Percentiles rank a stretch among this genome's conserved stretches.
Evolutionary conservation across 495 filamentous ascomycete genomes (phyloP).

Genomic region (Podospora pseudocomata): DNA sequence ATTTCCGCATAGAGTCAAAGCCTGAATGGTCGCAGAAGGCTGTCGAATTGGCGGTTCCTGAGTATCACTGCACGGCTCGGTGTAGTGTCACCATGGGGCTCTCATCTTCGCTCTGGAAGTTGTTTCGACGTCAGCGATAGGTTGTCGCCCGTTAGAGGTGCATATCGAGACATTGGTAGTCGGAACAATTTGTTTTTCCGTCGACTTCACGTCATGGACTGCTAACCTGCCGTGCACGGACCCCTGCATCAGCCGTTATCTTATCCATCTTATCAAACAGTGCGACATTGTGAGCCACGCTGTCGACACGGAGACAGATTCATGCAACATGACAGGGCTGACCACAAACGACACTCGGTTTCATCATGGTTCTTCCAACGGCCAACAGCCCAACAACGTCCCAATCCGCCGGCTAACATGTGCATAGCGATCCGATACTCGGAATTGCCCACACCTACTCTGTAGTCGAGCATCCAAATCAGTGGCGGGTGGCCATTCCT

Average conservation of each 20-base stretch:
- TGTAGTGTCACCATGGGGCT: not conserved
- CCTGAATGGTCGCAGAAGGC: not conserved
- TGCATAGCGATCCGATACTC: not conserved
- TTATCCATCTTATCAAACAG: not conserved
- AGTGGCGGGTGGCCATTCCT: too few relatives aligned
- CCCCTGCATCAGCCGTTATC: not conserved
- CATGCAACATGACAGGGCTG: not conserved
- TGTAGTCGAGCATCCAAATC: too few relatives aligned
- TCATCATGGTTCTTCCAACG: too few relatives aligned
- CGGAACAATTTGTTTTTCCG: not conserved
- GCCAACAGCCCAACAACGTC: not conserved
- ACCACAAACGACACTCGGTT: not conserved
- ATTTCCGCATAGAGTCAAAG: not conserved
- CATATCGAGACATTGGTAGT: not conserved
- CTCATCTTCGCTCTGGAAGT: not conserved
- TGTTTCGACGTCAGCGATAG: not conserved
- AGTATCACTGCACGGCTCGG: not conserved
- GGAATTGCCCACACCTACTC: too few relatives aligned
- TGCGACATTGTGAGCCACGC: not conserved
- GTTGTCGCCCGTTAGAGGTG: not conserved
- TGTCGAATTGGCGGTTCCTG: slow-evolving; percentile 1
- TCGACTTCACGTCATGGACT: not conserved
- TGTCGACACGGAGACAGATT: not conserved
- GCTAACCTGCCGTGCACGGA: not conserved
- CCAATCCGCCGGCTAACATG: not conserved